Base-by-base conservation (phyloP, 2,329 filamentous ascomycete species). In the Diaporthe ampelina region DNA sequence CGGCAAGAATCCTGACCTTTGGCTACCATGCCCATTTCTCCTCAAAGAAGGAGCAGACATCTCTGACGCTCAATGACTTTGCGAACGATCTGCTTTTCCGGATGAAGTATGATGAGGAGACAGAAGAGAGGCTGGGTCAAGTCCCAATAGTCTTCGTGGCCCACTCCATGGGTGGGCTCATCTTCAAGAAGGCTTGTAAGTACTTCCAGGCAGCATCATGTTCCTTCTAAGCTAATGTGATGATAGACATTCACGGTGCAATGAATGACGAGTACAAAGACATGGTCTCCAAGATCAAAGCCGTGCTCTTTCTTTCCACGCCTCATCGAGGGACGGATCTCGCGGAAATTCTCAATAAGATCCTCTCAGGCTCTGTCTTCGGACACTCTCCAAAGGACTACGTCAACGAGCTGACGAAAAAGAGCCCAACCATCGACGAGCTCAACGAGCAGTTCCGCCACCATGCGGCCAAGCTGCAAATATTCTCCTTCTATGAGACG, bases 401-500 rank as follows among this genome's bases (percentile, higher is more conserved):
- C 59, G 75, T 82, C 11, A 45, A 67, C 1, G 81, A 82, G 17
- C 78, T 83, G 0, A 67, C 43, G 0, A 78, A 57, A 43, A 70
- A 54, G 70, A 77, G 73, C 58, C 77, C 70, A 0, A 78, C 75
- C 1, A 76, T 82, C 21, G 75, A 79, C 45, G 75, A 79, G 24
- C 77, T 83, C 24, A 84, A 83, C 72, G 81, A 84, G 37, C 76
- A 79, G 3, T 84, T 84, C 77, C 79, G 79, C 4, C 78, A 81
- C 61, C 74, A 77, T 61, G 76, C 76, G 0, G 48, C 76, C 4
- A 78, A 80, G 35, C 61, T 85, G 0, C 68, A 81, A 0, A 79
- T 85, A 1, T 80, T 78, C 61, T 84, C 83, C 0, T 84, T 84
- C 65, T 84, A 82, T 61, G 82, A 84, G 71, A 83, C 81, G 4